A percentile compares a stretch with the other conserved stretches of the same genome.
Evolutionary conservation across 2,329 filamentous ascomycete species (phyloP).

Genomic region (Lasiodiplodia sp.): DNA sequence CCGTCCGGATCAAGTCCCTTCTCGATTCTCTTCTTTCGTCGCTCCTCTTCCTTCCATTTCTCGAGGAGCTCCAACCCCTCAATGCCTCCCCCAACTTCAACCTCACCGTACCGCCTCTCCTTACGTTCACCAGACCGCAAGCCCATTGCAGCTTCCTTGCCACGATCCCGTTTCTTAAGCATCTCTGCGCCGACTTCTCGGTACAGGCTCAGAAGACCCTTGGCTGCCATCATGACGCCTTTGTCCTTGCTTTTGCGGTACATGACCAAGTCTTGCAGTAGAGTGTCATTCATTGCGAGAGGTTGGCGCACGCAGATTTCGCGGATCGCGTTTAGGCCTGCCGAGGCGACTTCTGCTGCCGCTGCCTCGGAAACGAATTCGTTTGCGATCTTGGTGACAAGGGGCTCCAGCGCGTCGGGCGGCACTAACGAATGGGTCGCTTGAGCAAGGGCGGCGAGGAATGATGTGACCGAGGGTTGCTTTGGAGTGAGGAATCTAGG

Average conservation of each 20-base stretch:
- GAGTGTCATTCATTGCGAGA: constrained; percentile 92
- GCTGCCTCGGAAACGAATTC: constrained; percentile 97
- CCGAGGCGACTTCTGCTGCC: constrained; percentile 87
- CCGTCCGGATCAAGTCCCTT: constrained; percentile 70
- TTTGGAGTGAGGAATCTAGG: constrained; percentile 74
- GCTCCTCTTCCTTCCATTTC: constrained; percentile 92
- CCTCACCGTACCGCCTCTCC: constrained; percentile 82
- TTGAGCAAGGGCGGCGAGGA: constrained; percentile 91
- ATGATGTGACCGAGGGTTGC: constrained; percentile 89
- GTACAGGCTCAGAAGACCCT: constrained; percentile 88
- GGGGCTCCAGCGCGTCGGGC: constrained; percentile 87
- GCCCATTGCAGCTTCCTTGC: constrained; percentile 87
- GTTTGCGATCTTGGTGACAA: constrained; percentile 95
- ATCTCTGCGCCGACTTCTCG: constrained; percentile 89
- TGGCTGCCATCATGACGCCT: constrained; percentile 98
- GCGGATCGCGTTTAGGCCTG: constrained; percentile 91
- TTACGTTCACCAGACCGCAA: constrained; percentile 77
- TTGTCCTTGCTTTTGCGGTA: constrained; percentile 99
- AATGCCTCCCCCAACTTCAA: constrained; percentile 77
- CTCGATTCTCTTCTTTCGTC: constrained; percentile 73
- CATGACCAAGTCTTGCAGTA: constrained; percentile 95
- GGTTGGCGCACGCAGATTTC: constrained; percentile 94
- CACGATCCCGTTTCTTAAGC: constrained; percentile 86
- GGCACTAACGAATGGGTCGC: constrained; percentile 90
- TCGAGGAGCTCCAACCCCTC: constrained; percentile 91